Conservation (phyloP, 2,329 filamentous ascomycete species). For the Beauveria brongniartii region DNA sequence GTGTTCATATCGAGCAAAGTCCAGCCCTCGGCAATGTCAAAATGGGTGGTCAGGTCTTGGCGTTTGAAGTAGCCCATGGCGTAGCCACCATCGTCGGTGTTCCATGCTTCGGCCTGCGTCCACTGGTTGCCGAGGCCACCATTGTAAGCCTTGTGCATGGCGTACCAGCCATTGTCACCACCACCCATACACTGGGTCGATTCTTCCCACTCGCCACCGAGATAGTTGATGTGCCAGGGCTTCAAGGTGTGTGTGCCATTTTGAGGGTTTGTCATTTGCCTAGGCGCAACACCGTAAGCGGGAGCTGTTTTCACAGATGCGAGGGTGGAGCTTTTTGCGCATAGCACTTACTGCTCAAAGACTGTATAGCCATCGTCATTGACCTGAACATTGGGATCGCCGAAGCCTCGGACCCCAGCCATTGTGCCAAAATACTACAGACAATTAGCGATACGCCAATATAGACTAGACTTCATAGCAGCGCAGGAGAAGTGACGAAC, state of each 20-base stretch:
- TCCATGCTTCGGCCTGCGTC: conserved; percentile 21
- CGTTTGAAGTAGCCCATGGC: conserved; percentile 41
- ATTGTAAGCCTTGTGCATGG: conserved; percentile 43
- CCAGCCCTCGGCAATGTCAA: conserved; percentile 46
- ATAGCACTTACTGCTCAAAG: conserved; percentile 38
- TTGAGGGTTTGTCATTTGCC: conserved; percentile 31
- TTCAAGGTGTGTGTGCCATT: conserved; percentile 37
- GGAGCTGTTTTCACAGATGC: background rate
- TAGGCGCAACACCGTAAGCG: background rate
- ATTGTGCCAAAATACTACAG: conserved; percentile 45
- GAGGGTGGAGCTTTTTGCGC: background rate
- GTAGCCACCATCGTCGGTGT: conserved; percentile 4
- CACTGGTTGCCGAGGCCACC: conserved; percentile 42
- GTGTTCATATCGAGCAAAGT: conserved; percentile 23
- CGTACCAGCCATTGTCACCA: conserved; percentile 41
- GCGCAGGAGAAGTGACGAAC: conserved; percentile 14
- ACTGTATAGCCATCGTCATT: conserved; percentile 30
- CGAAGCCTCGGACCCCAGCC: conserved; percentile 45
- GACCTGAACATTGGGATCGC: conserved; percentile 29
- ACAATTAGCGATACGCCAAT: background rate
- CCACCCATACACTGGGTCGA: conserved; percentile 45
- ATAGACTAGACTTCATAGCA: background rate
- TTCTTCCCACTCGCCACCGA: conserved; percentile 35
- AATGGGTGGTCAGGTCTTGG: conserved; percentile 44
- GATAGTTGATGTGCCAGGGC: conserved; percentile 42